phyloP scores from a whole-genome alignment of 2,329 filamentous ascomycete genomes.

The Juglanconis oblonga region DNA sequence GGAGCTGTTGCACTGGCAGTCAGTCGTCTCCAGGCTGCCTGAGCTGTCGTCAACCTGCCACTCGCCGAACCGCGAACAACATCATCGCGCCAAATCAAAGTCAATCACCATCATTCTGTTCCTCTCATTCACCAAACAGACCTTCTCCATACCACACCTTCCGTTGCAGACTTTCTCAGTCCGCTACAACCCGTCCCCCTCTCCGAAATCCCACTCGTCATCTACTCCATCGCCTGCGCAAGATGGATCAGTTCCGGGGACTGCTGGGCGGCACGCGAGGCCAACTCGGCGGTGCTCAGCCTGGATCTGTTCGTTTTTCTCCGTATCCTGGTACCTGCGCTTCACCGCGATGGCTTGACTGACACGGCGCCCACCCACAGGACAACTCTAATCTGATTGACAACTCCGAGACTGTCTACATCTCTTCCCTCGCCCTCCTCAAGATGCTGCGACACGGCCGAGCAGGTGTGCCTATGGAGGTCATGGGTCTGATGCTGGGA shows the following conservation, averaged over 20 bases:
- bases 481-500: conserved; percentile 98
- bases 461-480: conserved; percentile 98
- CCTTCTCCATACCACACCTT: conserved; percentile 6
- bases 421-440: conserved; percentile 91
- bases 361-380: conserved; percentile 41
- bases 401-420: conserved; percentile 99
- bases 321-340: not conserved
- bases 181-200: not conserved
- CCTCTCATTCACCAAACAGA: no score
- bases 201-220: conserved; percentile 11
- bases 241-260: conserved; percentile 88
- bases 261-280: conserved; percentile 73
- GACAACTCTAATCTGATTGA: conserved; percentile 92
- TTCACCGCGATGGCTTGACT: conserved; percentile 7
- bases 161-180: not conserved
- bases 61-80: conserved; percentile 9
- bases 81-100: not conserved
- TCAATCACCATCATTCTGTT: not conserved
- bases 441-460: conserved; percentile 99
- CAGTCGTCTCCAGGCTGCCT: conserved; percentile 25
- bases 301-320: conserved; percentile 55
- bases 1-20: not conserved
- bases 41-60: conserved; percentile 27
- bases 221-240: conserved; percentile 22
- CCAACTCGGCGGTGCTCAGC: conserved; percentile 60